Evolutionary conservation across 1,284 basidiomycete genomes (phyloP), one percentile per base, ranked within the genome.

Genomic region (Austroboletus novae-zelandiae): DNA sequence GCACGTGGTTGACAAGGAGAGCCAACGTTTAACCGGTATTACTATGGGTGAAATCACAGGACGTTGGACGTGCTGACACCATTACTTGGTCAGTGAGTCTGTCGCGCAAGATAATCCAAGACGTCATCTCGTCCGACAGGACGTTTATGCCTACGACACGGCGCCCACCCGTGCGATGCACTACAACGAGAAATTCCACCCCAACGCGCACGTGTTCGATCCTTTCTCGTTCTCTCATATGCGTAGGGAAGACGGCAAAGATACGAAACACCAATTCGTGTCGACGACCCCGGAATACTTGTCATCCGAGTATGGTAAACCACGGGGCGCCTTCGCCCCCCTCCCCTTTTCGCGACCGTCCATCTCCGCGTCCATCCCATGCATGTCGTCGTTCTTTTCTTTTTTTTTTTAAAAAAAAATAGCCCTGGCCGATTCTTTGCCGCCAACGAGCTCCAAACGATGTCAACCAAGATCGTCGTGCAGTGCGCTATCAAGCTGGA

Each of bases 1-100:
- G 72, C 55, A 56, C 48, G 74, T 71, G 54, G 46, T 76, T 5
- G 76, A 79, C 57, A 78, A 67, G 41, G 77, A 78, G 57, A 62
- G 67, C 1, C 66, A 70, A 48, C 65, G 76, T 5, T 32, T 68
- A 17, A 59, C 64, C 29, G 65, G 68, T 0, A 27, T 69, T 11
- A 53, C 49, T 36, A 18, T 52, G n/a, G 18, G 69, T 72, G 55
- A 40, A 64, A 61, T 20, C 25, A 13, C 11, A 13, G 1, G 13
- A 1, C 7, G 13, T 1, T 5, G 39, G 7, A n/a, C 7, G 9
- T 25, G 10, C 13, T 1, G 11, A 23, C 17, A 1, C 18, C 17
- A 14, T 25, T 3, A 1, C 7, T 4, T 13, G 20, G 10, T 11
- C n/a, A 40, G 40, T 15, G 17, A 27, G 14, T 13, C 7, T 40